These are phyloP conservation scores for Verticillium longisporum DNA, from an alignment of 2,329 filamentous ascomycete species.

Conservation along the genomic window DNA sequence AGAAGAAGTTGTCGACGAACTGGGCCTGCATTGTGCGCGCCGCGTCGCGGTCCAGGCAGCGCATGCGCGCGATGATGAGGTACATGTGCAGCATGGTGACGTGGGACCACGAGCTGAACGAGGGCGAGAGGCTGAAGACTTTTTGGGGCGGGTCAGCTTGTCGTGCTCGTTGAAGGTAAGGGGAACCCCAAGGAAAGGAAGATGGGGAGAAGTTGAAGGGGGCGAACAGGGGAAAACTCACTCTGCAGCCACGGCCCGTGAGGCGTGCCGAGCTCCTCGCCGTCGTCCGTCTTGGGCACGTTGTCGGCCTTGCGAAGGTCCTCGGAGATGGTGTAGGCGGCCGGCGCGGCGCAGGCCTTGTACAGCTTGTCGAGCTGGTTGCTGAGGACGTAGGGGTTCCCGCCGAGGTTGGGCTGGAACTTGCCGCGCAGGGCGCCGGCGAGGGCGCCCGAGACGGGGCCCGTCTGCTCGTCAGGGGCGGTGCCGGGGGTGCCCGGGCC, in stretches of 20 bases:
- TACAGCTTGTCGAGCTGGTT: slow-evolving; percentile 56
- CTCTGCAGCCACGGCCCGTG: slow-evolving; percentile 77
- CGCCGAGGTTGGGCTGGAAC: slow-evolving; percentile 68
- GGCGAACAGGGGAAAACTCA: slow-evolving; percentile 34
- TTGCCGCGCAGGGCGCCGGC: slow-evolving; percentile 23
- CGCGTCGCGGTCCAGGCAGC: slow-evolving; percentile 64
- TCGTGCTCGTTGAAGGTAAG: neutral
- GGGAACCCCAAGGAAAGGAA: neutral
- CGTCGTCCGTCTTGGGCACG: slow-evolving; percentile 65
- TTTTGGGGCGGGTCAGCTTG: slow-evolving; percentile 1
- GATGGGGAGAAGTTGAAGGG: neutral
- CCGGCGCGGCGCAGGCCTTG: slow-evolving; percentile 65
- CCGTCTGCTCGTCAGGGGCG: neutral
- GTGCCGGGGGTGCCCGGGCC: neutral
- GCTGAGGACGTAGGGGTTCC: slow-evolving; percentile 40
- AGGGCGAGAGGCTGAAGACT: slow-evolving; percentile 76
- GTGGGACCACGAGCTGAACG: slow-evolving; percentile 93
- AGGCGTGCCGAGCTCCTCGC: slow-evolving; percentile 74
- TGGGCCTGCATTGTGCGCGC: slow-evolving; percentile 79
- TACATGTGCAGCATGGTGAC: slow-evolving; percentile 97
- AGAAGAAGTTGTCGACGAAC: slow-evolving; percentile 92
- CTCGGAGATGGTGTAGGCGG: slow-evolving; percentile 69
- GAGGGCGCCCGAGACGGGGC: slow-evolving; percentile 11
- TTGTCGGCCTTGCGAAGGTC: slow-evolving; percentile 57
- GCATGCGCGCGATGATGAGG: slow-evolving; percentile 75